phyloP scores from a whole-genome alignment of 202 grass and related monocot genomes.

The Hordeum pubiflorum region DNA sequence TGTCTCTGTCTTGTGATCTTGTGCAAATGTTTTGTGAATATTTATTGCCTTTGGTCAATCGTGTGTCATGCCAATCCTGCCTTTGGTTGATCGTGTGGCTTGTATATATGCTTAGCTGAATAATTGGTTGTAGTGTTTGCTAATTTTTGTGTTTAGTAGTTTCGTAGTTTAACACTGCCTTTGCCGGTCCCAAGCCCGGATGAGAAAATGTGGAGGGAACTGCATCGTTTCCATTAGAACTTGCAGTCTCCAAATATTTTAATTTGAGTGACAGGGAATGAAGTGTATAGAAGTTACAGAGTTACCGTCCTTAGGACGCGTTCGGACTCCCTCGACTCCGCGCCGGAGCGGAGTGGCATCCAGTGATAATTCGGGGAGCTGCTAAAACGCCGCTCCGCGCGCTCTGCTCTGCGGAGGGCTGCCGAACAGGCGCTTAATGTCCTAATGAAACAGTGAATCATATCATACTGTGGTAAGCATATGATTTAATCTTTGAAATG shows the following conservation, averaged over 20 bases:
- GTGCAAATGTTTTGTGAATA: background rate
- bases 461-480: background rate
- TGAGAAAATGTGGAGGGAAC: conserved; percentile 54
- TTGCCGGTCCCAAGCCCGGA: conserved; percentile 62
- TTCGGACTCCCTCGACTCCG: no score
- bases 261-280: background rate
- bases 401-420: no score
- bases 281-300: background rate
- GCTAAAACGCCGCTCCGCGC: no score
- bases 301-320: no score
- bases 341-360: no score
- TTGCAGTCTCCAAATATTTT: background rate
- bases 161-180: conserved; percentile 48
- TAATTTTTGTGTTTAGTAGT: background rate
- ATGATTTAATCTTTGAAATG: background rate
- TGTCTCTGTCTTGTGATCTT: background rate
- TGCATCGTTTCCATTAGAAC: background rate
- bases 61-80: background rate
- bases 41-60: background rate
- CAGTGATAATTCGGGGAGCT: no score
- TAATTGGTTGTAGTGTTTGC: background rate
- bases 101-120: background rate
- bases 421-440: no score
- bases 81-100: background rate
- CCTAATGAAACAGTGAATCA: background rate